Evolutionary conservation across 345 rosid genomes (phyloP), one percentile per base, ranked within the genome.

Genomic region (Aquilaria malaccensis): DNA sequence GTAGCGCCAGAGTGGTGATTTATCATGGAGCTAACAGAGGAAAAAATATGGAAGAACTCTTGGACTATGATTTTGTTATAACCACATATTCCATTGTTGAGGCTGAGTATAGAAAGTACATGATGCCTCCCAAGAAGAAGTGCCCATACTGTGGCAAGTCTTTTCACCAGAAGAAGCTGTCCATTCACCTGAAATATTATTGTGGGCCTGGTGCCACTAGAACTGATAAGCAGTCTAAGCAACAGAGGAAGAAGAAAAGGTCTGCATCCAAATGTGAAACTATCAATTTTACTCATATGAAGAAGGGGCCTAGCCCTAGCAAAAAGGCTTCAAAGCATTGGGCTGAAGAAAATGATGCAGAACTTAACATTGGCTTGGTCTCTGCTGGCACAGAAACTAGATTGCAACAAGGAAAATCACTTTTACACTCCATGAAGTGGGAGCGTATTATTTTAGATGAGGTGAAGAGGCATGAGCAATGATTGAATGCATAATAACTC

Each of bases 361-460:
- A 46, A 58, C 32, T 6, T 46, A 50, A 32, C 51, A 12, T 61
- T 13, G 56, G 47, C 49, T 37, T 30, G 57, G 67, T 65, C 56
- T 55, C 43, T 30, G 64, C 54, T 9, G 59, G 58, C 56, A 15
- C 12, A 67, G 67, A 52, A 59, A 68, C 55, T 68, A 63, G 62
- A 48, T 59, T 49, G 45, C 72, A 52, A 30, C 68, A 47, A 49
- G 83, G 74, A 56, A 80, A 78, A 70, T 90, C 97, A 48, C 67
- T 72, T 77, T 62, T 88, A 77, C 96, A 94, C 58, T 83, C 95
- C 53, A 67, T 94, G 73, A 82, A 73, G 52, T 94, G 99, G 99
- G 70, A 79, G 47, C 87, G 97, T 51, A 82, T 94, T 62, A 87
- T 93, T 66, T 74, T 94, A 79, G 97, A 94, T 67, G 99, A 94